These are phyloP conservation scores for Trichoderma simmonsii DNA, from an alignment of 2,329 filamentous ascomycete species.

Conservation along the genomic window DNA sequence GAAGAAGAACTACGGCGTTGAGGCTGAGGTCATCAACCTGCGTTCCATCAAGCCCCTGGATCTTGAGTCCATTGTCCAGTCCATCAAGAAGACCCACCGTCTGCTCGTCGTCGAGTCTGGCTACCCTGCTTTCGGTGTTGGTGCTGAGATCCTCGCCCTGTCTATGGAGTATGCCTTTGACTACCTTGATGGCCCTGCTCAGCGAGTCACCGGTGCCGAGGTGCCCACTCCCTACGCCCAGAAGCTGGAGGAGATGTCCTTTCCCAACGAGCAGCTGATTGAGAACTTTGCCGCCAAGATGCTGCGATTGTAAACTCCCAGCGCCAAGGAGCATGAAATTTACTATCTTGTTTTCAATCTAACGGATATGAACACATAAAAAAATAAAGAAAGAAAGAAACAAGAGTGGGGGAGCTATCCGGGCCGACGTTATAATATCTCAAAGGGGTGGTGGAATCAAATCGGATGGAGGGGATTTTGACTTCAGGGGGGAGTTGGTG, in stretches of 20 bases:
- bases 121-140: slow-evolving; percentile 92
- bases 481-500: background rate
- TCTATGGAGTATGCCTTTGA: slow-evolving; percentile 98
- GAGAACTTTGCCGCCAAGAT: slow-evolving; percentile 87
- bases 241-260: slow-evolving; percentile 90
- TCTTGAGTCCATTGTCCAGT: slow-evolving; percentile 91
- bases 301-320: slow-evolving; percentile 62
- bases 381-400: background rate
- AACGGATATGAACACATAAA: background rate
- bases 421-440: slow-evolving; percentile 9
- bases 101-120: slow-evolving; percentile 91
- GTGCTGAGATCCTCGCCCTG: slow-evolving; percentile 87
- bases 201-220: slow-evolving; percentile 93
- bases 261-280: slow-evolving; percentile 88
- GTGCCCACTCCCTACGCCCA: slow-evolving; percentile 94
- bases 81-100: slow-evolving; percentile 96
- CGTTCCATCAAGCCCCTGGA: slow-evolving; percentile 96
- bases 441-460: background rate
- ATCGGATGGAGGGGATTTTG: slow-evolving; percentile 10
- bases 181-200: slow-evolving; percentile 90
- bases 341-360: background rate
- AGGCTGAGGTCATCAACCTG: slow-evolving; percentile 96
- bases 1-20: slow-evolving; percentile 94
- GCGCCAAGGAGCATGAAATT: background rate
- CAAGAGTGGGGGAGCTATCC: background rate